phyloP scores from a whole-genome alignment of 2,329 filamentous ascomycete genomes.

The Boeremia lycopersici region DNA sequence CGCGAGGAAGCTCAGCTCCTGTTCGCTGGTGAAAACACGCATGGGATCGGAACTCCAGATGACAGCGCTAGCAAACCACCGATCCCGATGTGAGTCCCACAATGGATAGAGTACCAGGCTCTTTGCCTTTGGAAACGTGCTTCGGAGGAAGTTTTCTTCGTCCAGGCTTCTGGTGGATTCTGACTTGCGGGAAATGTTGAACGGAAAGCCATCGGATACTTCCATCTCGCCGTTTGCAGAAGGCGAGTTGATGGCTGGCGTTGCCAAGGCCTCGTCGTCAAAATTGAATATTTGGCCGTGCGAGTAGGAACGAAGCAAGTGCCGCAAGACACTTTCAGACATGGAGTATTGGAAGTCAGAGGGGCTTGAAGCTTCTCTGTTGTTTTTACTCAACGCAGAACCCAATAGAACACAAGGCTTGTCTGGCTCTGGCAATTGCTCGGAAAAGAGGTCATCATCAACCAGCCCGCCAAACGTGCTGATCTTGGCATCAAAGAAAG shows the following conservation, averaged over 20 bases:
- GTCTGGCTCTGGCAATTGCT: constrained; percentile 39
- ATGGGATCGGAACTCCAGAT: constrained; percentile 47
- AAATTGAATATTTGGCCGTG: constrained; percentile 49
- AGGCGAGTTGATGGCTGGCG: constrained; percentile 24
- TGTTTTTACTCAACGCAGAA: constrained; percentile 29
- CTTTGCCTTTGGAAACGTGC: constrained; percentile 44
- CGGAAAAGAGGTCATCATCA: constrained; percentile 43
- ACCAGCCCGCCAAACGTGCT: constrained; percentile 47
- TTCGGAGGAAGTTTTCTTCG: constrained; percentile 42
- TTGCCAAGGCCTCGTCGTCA: constrained; percentile 30
- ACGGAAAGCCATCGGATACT: constrained; percentile 28
- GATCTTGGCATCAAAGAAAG: constrained; percentile 49
- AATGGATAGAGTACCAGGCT: constrained; percentile 48
- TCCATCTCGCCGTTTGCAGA: constrained; percentile 26
- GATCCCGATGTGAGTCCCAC: constrained; percentile 48
- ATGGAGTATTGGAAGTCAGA: constrained; percentile 30
- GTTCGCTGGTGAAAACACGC: constrained; percentile 46
- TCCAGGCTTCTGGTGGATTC: constrained; percentile 41
- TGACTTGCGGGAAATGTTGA: constrained; percentile 31
- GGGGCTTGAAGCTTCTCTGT: constrained; percentile 13
- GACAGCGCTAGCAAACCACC: constrained; percentile 48
- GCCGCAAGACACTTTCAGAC: constrained; percentile 40
- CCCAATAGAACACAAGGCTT: constrained; percentile 43
- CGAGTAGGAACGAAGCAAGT: constrained; percentile 42
- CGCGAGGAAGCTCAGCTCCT: constrained; percentile 46